Conservation (phyloP, 1,284 basidiomycete species). For the Megacollybia platyphylla region DNA sequence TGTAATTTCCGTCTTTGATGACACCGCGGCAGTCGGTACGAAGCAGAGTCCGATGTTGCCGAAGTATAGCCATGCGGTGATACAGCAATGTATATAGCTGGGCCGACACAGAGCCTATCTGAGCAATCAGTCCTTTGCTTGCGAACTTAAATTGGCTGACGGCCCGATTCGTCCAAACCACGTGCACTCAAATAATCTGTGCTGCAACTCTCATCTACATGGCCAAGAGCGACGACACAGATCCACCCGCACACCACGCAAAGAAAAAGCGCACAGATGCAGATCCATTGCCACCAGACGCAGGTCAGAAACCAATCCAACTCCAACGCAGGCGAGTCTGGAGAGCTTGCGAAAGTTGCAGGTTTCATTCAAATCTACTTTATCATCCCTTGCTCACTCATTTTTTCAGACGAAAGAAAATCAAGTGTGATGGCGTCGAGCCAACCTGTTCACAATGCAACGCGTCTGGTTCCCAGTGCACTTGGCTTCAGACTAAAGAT, state of each 20-base stretch:
- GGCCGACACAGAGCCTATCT: too few relatives aligned
- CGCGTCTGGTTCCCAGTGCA: conserved; percentile 60
- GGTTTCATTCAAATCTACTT: conserved; percentile 28
- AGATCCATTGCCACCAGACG: conserved; percentile 36
- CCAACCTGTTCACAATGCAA: conserved; percentile 75
- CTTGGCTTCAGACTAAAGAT: conserved; percentile 80
- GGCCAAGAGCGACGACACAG: conserved; percentile 34
- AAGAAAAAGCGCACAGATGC: conserved; percentile 64
- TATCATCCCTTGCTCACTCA: conserved; percentile 10
- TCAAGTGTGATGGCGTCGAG: conserved; percentile 77
- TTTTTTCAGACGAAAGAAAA: conserved; percentile 64
- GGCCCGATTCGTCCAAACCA: too few relatives aligned
- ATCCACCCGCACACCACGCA: conserved; percentile 37
- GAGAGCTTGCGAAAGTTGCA: conserved; percentile 77
- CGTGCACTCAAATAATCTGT: background rate
- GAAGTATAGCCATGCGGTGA: too few relatives aligned
- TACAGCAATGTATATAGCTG: too few relatives aligned
- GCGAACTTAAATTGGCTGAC: too few relatives aligned
- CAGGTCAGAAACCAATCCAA: conserved; percentile 56
- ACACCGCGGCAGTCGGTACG: too few relatives aligned
- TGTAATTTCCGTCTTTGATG: too few relatives aligned
- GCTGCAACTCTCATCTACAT: conserved; percentile 15
- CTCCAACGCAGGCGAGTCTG: conserved; percentile 65
- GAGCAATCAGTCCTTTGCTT: too few relatives aligned
- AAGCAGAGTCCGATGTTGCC: too few relatives aligned